Base-by-base conservation (phyloP, 2,329 filamentous ascomycete species). In the Clonostachys solani region DNA sequence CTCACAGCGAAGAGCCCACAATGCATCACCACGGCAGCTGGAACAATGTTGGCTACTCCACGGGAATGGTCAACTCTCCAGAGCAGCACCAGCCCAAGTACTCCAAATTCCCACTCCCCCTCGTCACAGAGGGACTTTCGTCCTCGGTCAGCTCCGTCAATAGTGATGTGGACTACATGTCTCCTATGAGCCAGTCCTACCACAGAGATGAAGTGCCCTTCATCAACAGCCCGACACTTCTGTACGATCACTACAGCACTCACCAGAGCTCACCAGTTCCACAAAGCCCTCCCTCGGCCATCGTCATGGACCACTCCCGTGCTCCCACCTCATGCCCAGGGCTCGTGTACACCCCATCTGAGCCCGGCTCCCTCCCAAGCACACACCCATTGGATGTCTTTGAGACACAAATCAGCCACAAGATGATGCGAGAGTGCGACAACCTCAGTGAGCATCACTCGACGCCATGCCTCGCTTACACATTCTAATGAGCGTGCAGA, bases 121-220 rank as follows among this genome's bases (percentile, higher is more conserved):
- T 76, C 43, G 64, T 77, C 51, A 67, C 66, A 44, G 75, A 78
- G 33, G 68, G 72, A 42, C 66, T 81, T 33, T 73, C 76, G 1
- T 78, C 78, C 6, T 49, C 50, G 1, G 69, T 81, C 47, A 80
- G 83, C 53, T 77, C 80, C 3, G 70, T 84, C 47, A 78, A 74
- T 57, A 83, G 78, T 58, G 81, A 84, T 23, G 74, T 78, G 49
- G 80, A 84, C 56, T 84, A 84, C 56, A 64, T 81, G 56, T 84
- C 81, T 5, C 80, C 81, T 9, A 70, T 84, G 53, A 75, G 72
- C 60, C 80, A 81, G 51, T 66, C 64, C 52, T 82, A 68, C 74
- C 74, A 51, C 64, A 78, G 77, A 52, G 80, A 84, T 29, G 80
- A 84, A 17, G 65, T 80, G 19, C 69, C 74, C 4, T 82, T 76